A percentile compares a stretch with the other conserved stretches of the same genome.
phyloP scores from a whole-genome alignment of 2,329 filamentous ascomycete genomes.

The Lanzia echinophila region DNA sequence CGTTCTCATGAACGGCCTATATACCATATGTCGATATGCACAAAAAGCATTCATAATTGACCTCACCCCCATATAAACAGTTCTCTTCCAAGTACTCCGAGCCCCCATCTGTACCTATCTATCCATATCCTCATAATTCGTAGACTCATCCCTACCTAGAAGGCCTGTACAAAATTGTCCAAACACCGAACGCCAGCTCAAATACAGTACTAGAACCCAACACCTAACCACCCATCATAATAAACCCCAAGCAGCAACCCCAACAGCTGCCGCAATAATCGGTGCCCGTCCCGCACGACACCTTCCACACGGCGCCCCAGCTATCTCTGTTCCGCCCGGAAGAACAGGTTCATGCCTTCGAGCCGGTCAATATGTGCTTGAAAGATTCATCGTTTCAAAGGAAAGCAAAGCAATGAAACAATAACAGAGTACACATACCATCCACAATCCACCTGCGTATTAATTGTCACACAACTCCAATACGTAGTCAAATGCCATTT shows the following conservation, averaged over 20 bases:
- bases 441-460: slow-evolving; percentile 21
- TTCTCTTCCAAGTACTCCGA: too few species aligned
- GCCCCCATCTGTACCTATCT: too few species aligned
- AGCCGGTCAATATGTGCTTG: background rate
- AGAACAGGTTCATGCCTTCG: slow-evolving; percentile 25
- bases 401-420: background rate
- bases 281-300: slow-evolving; percentile 1
- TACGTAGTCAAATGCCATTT: slow-evolving; percentile 29
- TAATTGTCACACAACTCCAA: slow-evolving; percentile 23
- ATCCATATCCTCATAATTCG: too few species aligned
- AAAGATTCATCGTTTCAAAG: background rate
- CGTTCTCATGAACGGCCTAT: too few species aligned
- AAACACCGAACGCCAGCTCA: too few species aligned
- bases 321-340: slow-evolving; percentile 26
- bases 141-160: too few species aligned
- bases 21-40: too few species aligned
- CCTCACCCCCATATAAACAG: too few species aligned
- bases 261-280: slow-evolving; percentile 5
- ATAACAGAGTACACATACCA: slow-evolving; percentile 11
- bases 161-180: too few species aligned
- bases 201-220: too few species aligned
- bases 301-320: slow-evolving; percentile 12
- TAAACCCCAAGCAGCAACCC: slow-evolving; percentile 9
- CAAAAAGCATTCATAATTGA: too few species aligned
- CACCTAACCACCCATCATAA: slow-evolving; percentile 1